Conservation (phyloP, 345 rosid genomes). For the Citrus trifoliata region DNA sequence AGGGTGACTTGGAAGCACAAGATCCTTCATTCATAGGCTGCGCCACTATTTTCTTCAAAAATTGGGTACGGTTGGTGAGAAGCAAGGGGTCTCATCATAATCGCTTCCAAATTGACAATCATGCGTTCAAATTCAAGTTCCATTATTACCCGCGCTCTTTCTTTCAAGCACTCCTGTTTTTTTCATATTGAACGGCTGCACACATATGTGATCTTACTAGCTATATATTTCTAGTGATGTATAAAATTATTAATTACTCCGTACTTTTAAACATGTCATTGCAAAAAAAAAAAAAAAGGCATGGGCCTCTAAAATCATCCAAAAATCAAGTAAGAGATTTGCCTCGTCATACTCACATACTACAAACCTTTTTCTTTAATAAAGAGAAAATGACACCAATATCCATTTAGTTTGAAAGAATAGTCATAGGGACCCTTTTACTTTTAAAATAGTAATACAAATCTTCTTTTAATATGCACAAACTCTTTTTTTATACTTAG, state of each 20-base stretch:
- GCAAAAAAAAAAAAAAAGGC: no score
- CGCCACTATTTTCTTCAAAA: conserved; percentile 1
- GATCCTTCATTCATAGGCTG: not conserved
- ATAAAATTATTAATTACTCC: not conserved
- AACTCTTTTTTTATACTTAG: no score
- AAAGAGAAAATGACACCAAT: fast-evolving
- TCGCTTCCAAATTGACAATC: conserved; percentile 6
- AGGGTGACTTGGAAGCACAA: not conserved
- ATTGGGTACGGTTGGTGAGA: conserved; percentile 33
- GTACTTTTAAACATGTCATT: not conserved
- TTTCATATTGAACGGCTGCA: not conserved
- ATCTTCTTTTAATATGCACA: no score
- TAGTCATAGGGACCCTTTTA: no score
- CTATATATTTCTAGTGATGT: not conserved
- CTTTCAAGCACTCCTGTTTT: not conserved
- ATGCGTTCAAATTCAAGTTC: conserved; percentile 8
- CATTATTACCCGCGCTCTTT: not conserved
- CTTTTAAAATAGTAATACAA: no score
- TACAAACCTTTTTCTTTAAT: no score
- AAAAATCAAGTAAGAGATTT: not conserved
- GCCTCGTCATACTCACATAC: fast-evolving
- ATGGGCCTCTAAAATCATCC: not conserved
- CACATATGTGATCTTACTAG: not conserved
- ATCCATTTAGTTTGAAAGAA: no score
- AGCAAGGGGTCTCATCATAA: conserved; percentile 28